phyloP scores from a whole-genome alignment of 2,329 filamentous ascomycete species.

The Trichoderma harzianum region DNA sequence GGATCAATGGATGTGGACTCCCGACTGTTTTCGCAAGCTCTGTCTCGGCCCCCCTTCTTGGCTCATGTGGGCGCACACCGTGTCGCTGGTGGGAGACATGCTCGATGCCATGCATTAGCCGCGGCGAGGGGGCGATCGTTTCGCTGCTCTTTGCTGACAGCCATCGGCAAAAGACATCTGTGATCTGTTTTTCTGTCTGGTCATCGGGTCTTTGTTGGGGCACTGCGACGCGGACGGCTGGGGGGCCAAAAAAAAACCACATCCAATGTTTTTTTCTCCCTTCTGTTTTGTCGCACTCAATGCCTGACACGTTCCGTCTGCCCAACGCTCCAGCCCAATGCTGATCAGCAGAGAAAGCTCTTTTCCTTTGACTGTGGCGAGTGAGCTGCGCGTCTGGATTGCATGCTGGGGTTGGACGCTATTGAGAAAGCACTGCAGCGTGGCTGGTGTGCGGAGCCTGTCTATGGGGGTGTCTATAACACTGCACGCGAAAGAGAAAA shows the following conservation, averaged over 20 bases:
- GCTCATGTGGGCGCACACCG: background rate
- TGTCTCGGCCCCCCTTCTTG: background rate
- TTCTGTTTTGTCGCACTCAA: background rate
- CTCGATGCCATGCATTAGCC: conserved; percentile 13
- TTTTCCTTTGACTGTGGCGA: conserved; percentile 5
- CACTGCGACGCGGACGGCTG: background rate
- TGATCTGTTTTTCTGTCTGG: conserved; percentile 4
- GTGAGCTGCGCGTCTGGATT: conserved; percentile 11
- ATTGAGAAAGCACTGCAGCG: conserved; percentile 3
- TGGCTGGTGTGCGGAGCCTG: conserved; percentile 6
- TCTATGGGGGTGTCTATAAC: conserved; percentile 8
- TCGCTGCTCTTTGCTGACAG: conserved; percentile 2
- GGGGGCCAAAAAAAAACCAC: background rate
- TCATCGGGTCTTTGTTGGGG: background rate
- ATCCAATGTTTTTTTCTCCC: background rate
- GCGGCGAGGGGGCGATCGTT: conserved; percentile 8
- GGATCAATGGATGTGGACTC: background rate
- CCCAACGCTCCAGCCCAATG: background rate
- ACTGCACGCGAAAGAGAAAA: background rate
- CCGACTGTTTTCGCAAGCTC: background rate
- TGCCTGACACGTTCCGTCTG: background rate
- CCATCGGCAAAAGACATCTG: conserved; percentile 14
- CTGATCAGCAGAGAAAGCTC: background rate
- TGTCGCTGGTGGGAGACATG: conserved; percentile 3
- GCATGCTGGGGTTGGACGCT: background rate